Base-by-base conservation (phyloP, 306 rosid genomes). In the Glycyrrhiza uralensis region DNA sequence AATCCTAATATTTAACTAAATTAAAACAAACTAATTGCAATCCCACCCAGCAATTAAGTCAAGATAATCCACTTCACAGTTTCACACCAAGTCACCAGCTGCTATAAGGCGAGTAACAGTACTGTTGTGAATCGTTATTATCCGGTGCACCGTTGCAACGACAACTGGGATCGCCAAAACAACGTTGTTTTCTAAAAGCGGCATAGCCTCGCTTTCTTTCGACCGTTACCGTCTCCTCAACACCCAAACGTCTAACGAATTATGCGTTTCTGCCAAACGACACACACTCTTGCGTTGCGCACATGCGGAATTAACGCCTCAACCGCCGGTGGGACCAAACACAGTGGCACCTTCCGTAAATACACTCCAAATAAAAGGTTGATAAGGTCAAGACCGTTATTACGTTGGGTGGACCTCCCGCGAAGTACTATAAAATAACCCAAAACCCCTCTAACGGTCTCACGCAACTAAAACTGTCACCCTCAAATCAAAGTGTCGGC, bases 241-340 rank as follows among this genome's bases (percentile, higher is more conserved):
- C 66, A n/a, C n/a, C n/a, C n/a, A n/a, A n/a, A n/a, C n/a, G n/a
- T n/a, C n/a, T n/a, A n/a, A n/a, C n/a, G n/a, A n/a, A n/a, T n/a
- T n/a, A n/a, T n/a, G 35, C 13, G 6, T 54, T n/a, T 69, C 42
- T 9, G 29, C 7, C 6, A 13, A 11, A 74, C 54, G 67, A 5
- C 61, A 44, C 29, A 4, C 51, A 39, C 36, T 11, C 7, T 29
- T 57, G 47, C 56, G 18, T 28, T 35, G 51, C 13, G 78, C 83
- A 74, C 79, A 57, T 74, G 92, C 84, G 75, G 77, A 76, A 72
- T 76, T 76, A 85, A 84, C 83, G 86, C 85, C 85, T 83, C 79
- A 86, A 89, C 87, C 57, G 78, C 35, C 78, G 35, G 50, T 51
- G 85, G 88, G 90, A 5, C 87, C 89, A 81, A 79, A 0, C 2